A percentile compares a stretch with the other conserved stretches of the same genome.
Conservation (phyloP, 441 rosid genomes). For the Gossypium davidsonii region DNA sequence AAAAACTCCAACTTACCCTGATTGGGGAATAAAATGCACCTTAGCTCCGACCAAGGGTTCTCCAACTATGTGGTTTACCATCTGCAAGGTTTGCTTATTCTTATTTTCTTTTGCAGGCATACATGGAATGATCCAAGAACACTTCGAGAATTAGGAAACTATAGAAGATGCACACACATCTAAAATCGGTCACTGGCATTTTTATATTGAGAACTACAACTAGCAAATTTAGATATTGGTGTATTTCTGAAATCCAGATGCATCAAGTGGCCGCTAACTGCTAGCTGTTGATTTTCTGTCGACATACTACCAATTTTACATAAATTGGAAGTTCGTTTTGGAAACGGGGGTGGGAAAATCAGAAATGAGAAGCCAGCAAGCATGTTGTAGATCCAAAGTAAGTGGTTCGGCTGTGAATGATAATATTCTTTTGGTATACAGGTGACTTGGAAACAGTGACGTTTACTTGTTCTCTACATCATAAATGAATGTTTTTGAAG, state of each 20-base stretch:
- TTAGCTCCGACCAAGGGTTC: background rate
- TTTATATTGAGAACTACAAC: background rate
- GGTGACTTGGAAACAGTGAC: background rate
- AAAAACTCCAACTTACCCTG: conserved; percentile 40
- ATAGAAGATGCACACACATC: no score
- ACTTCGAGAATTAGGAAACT: background rate
- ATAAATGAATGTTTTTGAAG: background rate
- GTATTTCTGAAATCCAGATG: background rate
- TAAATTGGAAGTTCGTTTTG: background rate
- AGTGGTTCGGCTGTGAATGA: background rate
- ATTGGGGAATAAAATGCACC: background rate
- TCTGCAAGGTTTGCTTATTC: conserved; percentile 4
- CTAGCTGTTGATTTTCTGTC: background rate
- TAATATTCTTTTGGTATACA: background rate
- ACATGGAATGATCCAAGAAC: background rate
- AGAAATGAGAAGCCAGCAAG: background rate
- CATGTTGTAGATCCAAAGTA: background rate
- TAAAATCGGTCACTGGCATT: background rate
- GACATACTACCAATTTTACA: background rate
- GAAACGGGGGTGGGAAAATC: background rate
- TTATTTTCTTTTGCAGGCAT: conserved; percentile 5
- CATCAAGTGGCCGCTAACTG: background rate
- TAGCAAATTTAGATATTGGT: background rate
- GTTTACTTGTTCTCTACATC: background rate
- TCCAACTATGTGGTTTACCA: background rate